Percentiles rank a stretch among this genome's conserved stretches.
Conservation (phyloP, 371 early-diverging fungal genomes). For the Mucor indicus region DNA sequence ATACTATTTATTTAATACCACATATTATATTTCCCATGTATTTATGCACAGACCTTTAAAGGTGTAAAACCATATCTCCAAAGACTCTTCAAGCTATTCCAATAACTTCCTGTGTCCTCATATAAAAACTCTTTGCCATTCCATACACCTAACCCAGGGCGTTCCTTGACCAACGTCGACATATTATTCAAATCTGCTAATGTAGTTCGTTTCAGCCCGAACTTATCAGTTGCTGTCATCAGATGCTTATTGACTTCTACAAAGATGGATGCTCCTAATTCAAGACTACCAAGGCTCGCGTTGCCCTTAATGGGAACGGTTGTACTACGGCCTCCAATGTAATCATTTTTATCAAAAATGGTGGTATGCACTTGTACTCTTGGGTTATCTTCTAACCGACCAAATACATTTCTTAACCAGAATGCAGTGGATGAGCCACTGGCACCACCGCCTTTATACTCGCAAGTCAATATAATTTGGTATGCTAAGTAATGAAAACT, state of each 20-base stretch:
- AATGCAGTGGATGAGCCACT: slow-evolving; percentile 62
- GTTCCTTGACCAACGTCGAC: background rate
- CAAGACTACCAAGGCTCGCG: slow-evolving; percentile 34
- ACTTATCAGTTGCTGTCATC: slow-evolving; percentile 49
- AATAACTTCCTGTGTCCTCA: slow-evolving; percentile 48
- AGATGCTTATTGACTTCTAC: slow-evolving; percentile 57
- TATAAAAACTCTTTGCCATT: slow-evolving; percentile 49
- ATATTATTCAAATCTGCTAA: slow-evolving; percentile 4
- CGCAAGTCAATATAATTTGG: background rate
- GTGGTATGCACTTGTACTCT: slow-evolving; percentile 33
- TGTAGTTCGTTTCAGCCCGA: slow-evolving; percentile 38
- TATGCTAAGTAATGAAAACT: background rate
- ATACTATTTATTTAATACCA: background rate
- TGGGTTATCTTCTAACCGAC: slow-evolving; percentile 7
- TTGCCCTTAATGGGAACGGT: slow-evolving; percentile 42
- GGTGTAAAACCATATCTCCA: slow-evolving; percentile 54
- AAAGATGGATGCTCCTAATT: slow-evolving; percentile 65
- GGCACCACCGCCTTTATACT: slow-evolving; percentile 55
- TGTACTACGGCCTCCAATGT: slow-evolving; percentile 56
- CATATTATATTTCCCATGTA: background rate
- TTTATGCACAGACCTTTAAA: slow-evolving; percentile 31
- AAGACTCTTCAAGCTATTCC: slow-evolving; percentile 42
- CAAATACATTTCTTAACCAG: slow-evolving; percentile 48
- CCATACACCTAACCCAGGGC: slow-evolving; percentile 46
- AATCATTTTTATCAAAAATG: slow-evolving; percentile 48